Percentiles rank a stretch among this genome's conserved stretches.
Conservation (phyloP, 140 eudicot genomes). For the Bidens hawaiensis region DNA sequence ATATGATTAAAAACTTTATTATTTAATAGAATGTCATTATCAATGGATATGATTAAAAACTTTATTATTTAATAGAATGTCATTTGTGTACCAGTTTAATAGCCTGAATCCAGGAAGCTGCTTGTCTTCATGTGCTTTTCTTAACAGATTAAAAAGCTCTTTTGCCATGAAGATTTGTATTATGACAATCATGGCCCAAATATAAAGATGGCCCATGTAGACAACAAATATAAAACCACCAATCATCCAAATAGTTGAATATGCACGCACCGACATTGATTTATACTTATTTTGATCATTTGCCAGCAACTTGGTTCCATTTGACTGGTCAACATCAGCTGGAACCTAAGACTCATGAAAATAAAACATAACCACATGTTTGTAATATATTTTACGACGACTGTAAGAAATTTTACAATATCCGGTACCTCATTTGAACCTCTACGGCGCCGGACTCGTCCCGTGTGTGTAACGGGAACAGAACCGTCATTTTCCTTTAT, state of each 20-base stretch:
- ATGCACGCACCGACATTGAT: slow-evolving; percentile 79
- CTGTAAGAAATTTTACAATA: neutral
- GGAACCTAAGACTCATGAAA: slow-evolving; percentile 42
- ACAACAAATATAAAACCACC: slow-evolving; percentile 80
- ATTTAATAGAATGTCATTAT: neutral
- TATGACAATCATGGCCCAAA: slow-evolving; percentile 92
- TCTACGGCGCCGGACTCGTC: slow-evolving; percentile 49
- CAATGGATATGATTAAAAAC: slow-evolving; percentile 8
- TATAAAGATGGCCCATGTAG: slow-evolving; percentile 97
- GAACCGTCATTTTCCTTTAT: slow-evolving; percentile 27
- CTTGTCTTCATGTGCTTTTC: slow-evolving; percentile 77
- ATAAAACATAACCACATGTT: neutral
- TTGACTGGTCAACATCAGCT: slow-evolving; percentile 53
- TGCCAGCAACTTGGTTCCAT: slow-evolving; percentile 57
- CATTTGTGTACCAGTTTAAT: slow-evolving; percentile 70
- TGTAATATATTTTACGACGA: neutral
- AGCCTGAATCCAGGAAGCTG: slow-evolving; percentile 89
- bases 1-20: neutral
- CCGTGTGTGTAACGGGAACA: slow-evolving; percentile 42
- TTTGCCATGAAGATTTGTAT: slow-evolving; percentile 93
- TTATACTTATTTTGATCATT: slow-evolving; percentile 75
- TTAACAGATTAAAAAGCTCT: slow-evolving; percentile 76
- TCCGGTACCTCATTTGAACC: slow-evolving; percentile 58
- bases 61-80: neutral
- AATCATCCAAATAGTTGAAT: slow-evolving; percentile 95